These are phyloP conservation scores for Arabis hirsuta DNA, from an alignment of 345 rosid genomes.

Conservation along the genomic window DNA sequence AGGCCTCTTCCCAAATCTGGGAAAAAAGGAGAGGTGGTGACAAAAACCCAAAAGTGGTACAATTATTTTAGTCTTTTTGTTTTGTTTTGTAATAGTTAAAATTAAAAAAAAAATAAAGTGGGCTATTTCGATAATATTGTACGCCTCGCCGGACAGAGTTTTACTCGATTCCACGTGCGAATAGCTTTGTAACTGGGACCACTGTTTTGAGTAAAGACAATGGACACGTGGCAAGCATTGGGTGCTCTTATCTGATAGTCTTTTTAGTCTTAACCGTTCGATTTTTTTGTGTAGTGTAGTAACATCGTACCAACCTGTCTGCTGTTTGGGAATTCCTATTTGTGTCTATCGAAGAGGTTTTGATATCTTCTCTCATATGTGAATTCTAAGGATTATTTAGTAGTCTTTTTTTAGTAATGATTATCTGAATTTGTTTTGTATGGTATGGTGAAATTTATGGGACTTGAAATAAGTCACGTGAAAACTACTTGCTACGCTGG, in stretches of 20 bases:
- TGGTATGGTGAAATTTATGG: not conserved
- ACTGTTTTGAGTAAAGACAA: slow-evolving; percentile 3
- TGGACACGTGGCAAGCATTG: slow-evolving; percentile 30
- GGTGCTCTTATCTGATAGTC: not conserved
- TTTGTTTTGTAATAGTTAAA: too few species aligned
- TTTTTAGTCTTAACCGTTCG: slow-evolving; percentile 28
- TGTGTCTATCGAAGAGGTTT: slow-evolving; percentile 38
- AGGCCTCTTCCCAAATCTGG: slow-evolving; percentile 31
- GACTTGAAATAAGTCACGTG: slow-evolving; percentile 4
- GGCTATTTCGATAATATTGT: slow-evolving; percentile 32
- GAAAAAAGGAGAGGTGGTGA: slow-evolving; percentile 25
- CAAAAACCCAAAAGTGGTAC: slow-evolving; percentile 25
- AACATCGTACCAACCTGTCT: slow-evolving; percentile 45
- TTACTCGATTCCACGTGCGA: slow-evolving; percentile 40
- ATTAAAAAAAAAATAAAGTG: not conserved
- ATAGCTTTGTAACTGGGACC: slow-evolving; percentile 25
- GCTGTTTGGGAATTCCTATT: slow-evolving; percentile 42
- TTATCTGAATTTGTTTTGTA: not conserved
- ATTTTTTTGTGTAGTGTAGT: slow-evolving; percentile 6
- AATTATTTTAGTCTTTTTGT: slow-evolving; percentile 6
- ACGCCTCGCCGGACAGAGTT: slow-evolving; percentile 33
- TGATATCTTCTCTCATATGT: slow-evolving; percentile 28
- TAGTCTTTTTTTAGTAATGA: not conserved
- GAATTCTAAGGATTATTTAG: slow-evolving; percentile 13
- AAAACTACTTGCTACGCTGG: slow-evolving; percentile 11